Evolutionary conservation across 2,329 filamentous ascomycete species (phyloP).

Genomic region (Exophiala sideris): DNA sequence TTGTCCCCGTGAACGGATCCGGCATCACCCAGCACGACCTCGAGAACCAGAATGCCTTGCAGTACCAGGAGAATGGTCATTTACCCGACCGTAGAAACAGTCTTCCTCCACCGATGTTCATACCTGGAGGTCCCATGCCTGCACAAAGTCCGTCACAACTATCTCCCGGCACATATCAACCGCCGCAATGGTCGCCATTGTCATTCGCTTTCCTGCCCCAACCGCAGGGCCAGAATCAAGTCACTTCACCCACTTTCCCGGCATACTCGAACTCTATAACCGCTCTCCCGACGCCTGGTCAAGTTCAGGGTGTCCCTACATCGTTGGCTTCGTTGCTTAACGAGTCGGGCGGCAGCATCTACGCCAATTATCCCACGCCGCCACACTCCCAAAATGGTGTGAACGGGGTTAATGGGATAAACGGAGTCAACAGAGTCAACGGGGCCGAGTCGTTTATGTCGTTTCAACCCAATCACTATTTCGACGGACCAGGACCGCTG

Average conservation of each 20-base stretch:
- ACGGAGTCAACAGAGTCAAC: neutral
- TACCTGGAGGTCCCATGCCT: slow-evolving; percentile 4
- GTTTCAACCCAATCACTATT: slow-evolving; percentile 21
- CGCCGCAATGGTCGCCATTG: slow-evolving; percentile 11
- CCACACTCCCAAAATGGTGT: slow-evolving; percentile 12
- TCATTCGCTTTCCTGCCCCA: slow-evolving; percentile 14
- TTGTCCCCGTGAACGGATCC: slow-evolving; percentile 9
- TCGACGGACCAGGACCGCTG: slow-evolving; percentile 13
- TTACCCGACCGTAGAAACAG: slow-evolving; percentile 2
- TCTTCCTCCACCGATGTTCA: slow-evolving; percentile 15
- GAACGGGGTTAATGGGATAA: neutral
- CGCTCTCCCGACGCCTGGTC: slow-evolving; percentile 6
- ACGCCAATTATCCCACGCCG: slow-evolving; percentile 19
- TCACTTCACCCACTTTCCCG: slow-evolving; percentile 14
- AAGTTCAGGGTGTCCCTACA: slow-evolving; percentile 16
- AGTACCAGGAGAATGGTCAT: slow-evolving; percentile 4
- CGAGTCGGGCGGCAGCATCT: slow-evolving; percentile 11
- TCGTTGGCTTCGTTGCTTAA: slow-evolving; percentile 26
- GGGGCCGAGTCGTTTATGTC: slow-evolving; percentile 16
- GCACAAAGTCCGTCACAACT: slow-evolving; percentile 8
- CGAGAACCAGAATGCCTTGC: slow-evolving; percentile 1
- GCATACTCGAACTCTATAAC: slow-evolving; percentile 4
- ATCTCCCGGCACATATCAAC: neutral
- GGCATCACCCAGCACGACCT: neutral
- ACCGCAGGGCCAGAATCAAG: slow-evolving; percentile 2